A percentile compares a stretch with the other conserved stretches of the same genome.
Evolutionary conservation across 768 basidiomycete species (phyloP).

Genomic region (Pleurotus citrinopileatus): DNA sequence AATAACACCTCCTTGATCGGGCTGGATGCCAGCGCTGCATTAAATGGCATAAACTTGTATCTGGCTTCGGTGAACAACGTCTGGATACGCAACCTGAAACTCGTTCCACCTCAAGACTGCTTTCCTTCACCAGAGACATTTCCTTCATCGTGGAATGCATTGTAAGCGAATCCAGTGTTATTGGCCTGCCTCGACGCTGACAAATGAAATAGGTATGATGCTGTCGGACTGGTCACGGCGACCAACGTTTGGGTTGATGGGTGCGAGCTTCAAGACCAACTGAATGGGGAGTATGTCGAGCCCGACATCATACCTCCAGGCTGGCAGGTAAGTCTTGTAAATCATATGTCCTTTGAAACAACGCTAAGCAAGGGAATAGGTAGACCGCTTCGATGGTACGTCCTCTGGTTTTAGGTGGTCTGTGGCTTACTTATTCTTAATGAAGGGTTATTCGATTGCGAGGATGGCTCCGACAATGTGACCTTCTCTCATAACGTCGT

Average conservation of each 20-base stretch:
- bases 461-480: conserved; percentile 18
- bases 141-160: conserved; percentile 16
- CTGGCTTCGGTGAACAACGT: conserved; percentile 15
- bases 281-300: conserved; percentile 13
- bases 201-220: conserved; percentile 13
- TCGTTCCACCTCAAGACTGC: conserved; percentile 16
- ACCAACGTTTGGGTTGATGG: conserved; percentile 19
- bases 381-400: conserved; percentile 17
- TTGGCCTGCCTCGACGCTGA: not conserved
- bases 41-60: conserved; percentile 16
- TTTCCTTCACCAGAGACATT: conserved; percentile 17
- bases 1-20: conserved; percentile 17
- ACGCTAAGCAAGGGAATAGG: not conserved
- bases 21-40: conserved; percentile 13
- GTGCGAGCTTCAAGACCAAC: conserved; percentile 15
- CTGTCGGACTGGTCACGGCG: conserved; percentile 14
- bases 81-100: conserved; percentile 16
- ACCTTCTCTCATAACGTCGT: conserved; percentile 20
- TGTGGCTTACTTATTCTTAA: too few species aligned
- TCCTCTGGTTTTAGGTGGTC: not conserved
- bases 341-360: too few species aligned
- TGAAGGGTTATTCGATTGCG: conserved; percentile 16
- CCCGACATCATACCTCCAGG: conserved; percentile 12
- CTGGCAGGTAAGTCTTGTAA: conserved; percentile 10
- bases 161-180: conserved; percentile 3